Evolutionary conservation across 345 rosid genomes (phyloP), one percentile per base, ranked within the genome.

Genomic region (Ceriops decandra): DNA sequence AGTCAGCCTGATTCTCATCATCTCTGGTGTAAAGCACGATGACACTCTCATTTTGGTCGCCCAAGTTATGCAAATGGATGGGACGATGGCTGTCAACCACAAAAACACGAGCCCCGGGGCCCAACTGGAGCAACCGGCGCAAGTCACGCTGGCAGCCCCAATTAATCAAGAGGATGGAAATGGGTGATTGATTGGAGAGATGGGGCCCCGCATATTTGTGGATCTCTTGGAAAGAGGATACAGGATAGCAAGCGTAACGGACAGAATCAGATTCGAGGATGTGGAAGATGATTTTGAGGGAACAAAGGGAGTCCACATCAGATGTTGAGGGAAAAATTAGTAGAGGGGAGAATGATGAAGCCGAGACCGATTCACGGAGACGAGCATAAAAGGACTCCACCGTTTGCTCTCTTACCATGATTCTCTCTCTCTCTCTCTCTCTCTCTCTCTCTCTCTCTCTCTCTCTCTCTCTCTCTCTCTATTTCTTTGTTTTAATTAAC

Each of bases 71-170:
- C 85, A 95, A 77, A 81, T 95, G 99, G 76, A 91, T 90, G 6
- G 97, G 99, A 6, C 99, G 81, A 52, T 95, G 99, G 72, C 98
- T 86, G 81, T 95, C 99, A 16, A 95, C 87, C 0, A 90, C 97
- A 42, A 95, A 95, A 67, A 90, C 92, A 67, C 87, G 76, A 11
- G 79, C 88, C 5, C 75, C 68, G 0, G 88, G 73, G 7, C 92
- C 98, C 60, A 91, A 67, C 58, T 79, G 77, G 36, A 95, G 82
- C 72, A 84, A 72, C 57, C 54, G 27, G 70, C 80, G 79, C 76
- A 95, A 74, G 79, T 95, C 98, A 52, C 93, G 83, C 72, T 95
- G 97, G 73, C 88, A 91, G 4, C 97, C 99, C 99, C 99, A 92
- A 60, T 92, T 95, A 5, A 90, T 83, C 69, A 95, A 74, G 2